phyloP scores from a whole-genome alignment of 306 rosid species.

The Inga oerstediana region DNA sequence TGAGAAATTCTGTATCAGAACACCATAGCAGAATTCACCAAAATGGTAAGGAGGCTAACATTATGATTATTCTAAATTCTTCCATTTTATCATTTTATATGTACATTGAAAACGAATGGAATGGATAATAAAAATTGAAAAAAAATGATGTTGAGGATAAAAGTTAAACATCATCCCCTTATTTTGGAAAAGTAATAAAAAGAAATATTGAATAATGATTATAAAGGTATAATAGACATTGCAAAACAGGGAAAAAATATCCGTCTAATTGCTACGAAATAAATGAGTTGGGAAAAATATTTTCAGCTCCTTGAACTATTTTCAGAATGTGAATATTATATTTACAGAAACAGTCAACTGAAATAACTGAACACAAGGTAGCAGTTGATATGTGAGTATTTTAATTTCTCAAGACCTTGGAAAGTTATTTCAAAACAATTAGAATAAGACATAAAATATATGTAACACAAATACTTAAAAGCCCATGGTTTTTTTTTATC shows the following conservation, averaged over 20 bases:
- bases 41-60: not conserved
- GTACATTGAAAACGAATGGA: not conserved
- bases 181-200: too few relatives aligned
- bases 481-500: too few relatives aligned
- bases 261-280: not conserved
- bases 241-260: not conserved
- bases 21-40: slow-evolving; percentile 11
- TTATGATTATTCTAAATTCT: not conserved
- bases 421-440: too few relatives aligned
- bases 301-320: not conserved
- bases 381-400: too few relatives aligned
- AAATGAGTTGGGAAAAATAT: not conserved
- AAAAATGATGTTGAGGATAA: not conserved
- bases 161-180: not conserved
- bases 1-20: not conserved
- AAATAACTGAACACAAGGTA: too few relatives aligned
- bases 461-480: too few relatives aligned
- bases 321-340: not conserved
- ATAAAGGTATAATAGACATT: too few relatives aligned
- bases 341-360: too few relatives aligned
- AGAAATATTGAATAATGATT: too few relatives aligned
- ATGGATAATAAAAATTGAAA: not conserved
- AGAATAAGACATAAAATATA: too few relatives aligned
- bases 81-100: not conserved
- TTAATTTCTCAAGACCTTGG: too few relatives aligned